These are phyloP conservation scores for Priceomyces fermenticarens DNA, from an alignment of 805 yeast species.

Conservation along the genomic window DNA sequence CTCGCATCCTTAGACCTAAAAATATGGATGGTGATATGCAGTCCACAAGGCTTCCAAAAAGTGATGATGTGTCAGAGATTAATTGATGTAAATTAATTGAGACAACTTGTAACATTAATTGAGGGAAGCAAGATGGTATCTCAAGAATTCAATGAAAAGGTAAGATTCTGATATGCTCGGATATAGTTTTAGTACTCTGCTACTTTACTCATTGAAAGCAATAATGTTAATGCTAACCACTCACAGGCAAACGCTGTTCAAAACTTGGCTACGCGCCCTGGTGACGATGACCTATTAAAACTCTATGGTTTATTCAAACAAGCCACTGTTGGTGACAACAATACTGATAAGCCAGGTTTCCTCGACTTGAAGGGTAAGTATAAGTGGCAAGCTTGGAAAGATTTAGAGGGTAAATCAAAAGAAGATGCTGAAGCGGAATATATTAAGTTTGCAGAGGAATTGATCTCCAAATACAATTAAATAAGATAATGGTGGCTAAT, in stretches of 20 bases:
- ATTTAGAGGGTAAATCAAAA: slow-evolving; percentile 77
- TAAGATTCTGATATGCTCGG: slow-evolving; percentile 10
- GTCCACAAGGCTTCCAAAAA: too few relatives aligned
- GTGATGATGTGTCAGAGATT: background rate
- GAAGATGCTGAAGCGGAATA: slow-evolving; percentile 88
- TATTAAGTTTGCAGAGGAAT: slow-evolving; percentile 64
- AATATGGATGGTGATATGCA: too few relatives aligned
- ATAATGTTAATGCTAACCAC: background rate
- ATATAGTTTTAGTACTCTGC: background rate
- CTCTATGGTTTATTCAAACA: slow-evolving; percentile 94
- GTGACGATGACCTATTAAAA: slow-evolving; percentile 80
- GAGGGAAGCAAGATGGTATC: slow-evolving; percentile 22
- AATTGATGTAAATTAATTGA: too few relatives aligned
- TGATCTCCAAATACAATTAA: slow-evolving; percentile 46
- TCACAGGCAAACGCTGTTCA: slow-evolving; percentile 76
- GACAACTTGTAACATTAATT: background rate
- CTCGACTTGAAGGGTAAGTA: slow-evolving; percentile 93
- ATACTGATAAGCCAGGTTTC: slow-evolving; percentile 81
- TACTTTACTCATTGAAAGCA: background rate
- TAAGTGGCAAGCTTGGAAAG: slow-evolving; percentile 98
- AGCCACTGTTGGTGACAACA: slow-evolving; percentile 95
- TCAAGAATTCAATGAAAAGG: slow-evolving; percentile 29
- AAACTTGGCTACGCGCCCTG: slow-evolving; percentile 70
- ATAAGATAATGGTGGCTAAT: background rate
- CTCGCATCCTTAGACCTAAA: too few relatives aligned